Base-by-base conservation (phyloP, 768 basidiomycete genomes). In the Tricholoma bakamatsutake region DNA sequence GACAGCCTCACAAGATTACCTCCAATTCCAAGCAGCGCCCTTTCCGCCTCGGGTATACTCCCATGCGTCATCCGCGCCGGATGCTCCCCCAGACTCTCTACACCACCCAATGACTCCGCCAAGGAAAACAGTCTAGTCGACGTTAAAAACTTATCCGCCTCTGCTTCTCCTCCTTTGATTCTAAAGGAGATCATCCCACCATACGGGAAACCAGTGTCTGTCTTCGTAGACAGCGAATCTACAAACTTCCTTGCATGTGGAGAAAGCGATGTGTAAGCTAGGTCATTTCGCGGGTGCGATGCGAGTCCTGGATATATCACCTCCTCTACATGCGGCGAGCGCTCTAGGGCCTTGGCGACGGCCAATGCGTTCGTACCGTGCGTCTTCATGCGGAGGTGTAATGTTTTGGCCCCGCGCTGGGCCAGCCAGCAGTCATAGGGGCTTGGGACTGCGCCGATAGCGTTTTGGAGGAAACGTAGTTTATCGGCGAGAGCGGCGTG, bases 11-110 rank as follows among this genome's bases (percentile, higher is more conserved):
- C 74, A 56, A 96, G 68, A 58, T 87, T 81, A 17, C 85, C 85
- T 4, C 82, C 82, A 58, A 98, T 92, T 1, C 95, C 94, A 28
- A 93, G 72, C 12, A 71, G 50, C 28, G 74, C 80, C 10, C 92
- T 75, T 69, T 90, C 87, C 1, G 69, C 82, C 24, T 79, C 77
- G 0, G 90, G 86, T 48, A 92, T 83, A 50, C 81, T 81, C 1
- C 82, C 85, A 67, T 97, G 95, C 7, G 93, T 96, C 94, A 97
- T 97, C 70, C 76, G 74, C 43, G 85, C 83, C 0, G 94, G 95
- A 45, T 89, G 78, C 69, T 98, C 94, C 0, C 90, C 89, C 33
- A 98, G 71, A 67, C 85, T 88, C 78, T 98, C 96, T 5, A 97
- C 91, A 0, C 94, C 96, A 1, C 96, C 96, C 4, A 98, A 71